phyloP scores from a whole-genome alignment of 305 asterid species.

The Lippia alba region DNA sequence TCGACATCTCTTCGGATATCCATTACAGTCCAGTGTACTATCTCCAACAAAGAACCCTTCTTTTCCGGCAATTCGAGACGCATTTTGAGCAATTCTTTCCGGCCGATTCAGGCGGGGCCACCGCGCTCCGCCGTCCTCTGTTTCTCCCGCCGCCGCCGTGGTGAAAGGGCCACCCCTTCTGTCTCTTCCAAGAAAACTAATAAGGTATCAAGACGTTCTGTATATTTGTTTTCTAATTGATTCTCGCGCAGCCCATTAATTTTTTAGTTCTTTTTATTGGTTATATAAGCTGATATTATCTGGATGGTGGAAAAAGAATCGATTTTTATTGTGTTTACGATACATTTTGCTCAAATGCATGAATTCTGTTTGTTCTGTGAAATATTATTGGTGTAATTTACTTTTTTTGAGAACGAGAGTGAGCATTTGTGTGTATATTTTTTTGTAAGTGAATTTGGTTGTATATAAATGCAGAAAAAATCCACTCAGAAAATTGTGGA shows the following conservation, averaged over 20 bases:
- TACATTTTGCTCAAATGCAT: constrained; percentile 24
- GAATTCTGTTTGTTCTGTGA: not conserved
- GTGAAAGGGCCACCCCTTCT: constrained; percentile 39
- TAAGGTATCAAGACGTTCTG: constrained; percentile 41
- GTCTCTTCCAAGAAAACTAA: constrained; percentile 49
- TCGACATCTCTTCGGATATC: constrained; percentile 51
- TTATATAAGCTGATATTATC: constrained; percentile 16
- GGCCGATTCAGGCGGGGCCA: constrained; percentile 35
- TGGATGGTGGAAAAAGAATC: not conserved
- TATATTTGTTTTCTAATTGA: not conserved
- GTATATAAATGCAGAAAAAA: constrained; percentile 46
- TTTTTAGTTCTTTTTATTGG: not conserved
- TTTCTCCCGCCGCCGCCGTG: constrained; percentile 71
- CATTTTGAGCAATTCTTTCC: constrained; percentile 31
- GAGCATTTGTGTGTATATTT: not conserved
- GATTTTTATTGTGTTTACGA: not conserved
- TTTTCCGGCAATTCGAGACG: constrained; percentile 36
- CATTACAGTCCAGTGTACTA: constrained; percentile 34
- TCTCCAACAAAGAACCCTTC: constrained; percentile 35
- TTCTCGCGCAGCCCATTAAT: not conserved
- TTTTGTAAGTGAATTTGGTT: constrained; percentile 11
- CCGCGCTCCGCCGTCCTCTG: constrained; percentile 46
- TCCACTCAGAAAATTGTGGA: constrained; percentile 34
- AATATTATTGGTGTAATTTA: constrained; percentile 8
- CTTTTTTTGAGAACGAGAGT: not conserved